A percentile compares a stretch with the other conserved stretches of the same genome.
phyloP scores from a whole-genome alignment of 805 yeast species.

The Phaffomyces antillensis region DNA sequence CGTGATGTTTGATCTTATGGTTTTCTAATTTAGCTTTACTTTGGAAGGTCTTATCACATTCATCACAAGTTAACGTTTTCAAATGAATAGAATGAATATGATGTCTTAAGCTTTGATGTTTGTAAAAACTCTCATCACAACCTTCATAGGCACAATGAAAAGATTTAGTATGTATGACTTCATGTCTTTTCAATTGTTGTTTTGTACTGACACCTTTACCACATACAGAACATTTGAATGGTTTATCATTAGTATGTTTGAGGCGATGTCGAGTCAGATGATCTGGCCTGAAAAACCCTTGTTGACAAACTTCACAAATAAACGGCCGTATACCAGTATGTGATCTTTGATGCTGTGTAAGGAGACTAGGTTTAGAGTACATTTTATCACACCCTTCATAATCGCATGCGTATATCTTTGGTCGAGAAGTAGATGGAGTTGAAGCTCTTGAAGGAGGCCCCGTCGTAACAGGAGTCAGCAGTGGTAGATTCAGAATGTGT shows the following conservation, averaged over 20 bases:
- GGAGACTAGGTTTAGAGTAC: slow-evolving; percentile 72
- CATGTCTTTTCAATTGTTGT: slow-evolving; percentile 83
- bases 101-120: slow-evolving; percentile 67
- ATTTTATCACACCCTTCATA: slow-evolving; percentile 64
- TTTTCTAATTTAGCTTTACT: slow-evolving; percentile 58
- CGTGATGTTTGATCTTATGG: slow-evolving; percentile 64
- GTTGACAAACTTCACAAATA: slow-evolving; percentile 56
- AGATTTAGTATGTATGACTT: slow-evolving; percentile 67
- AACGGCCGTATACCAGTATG: slow-evolving; percentile 81
- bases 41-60: slow-evolving; percentile 58
- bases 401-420: slow-evolving; percentile 58
- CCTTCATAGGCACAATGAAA: slow-evolving; percentile 52
- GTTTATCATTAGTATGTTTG: slow-evolving; percentile 61
- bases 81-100: slow-evolving; percentile 63
- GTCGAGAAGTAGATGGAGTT: slow-evolving; percentile 33
- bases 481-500: not conserved
- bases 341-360: slow-evolving; percentile 73
- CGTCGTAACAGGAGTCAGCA: not conserved
- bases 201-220: slow-evolving; percentile 73
- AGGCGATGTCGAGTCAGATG: slow-evolving; percentile 70
- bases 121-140: slow-evolving; percentile 64
- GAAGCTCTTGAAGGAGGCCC: slow-evolving; percentile 6
- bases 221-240: slow-evolving; percentile 66
- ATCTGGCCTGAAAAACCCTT: slow-evolving; percentile 65
- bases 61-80: slow-evolving; percentile 43